Base-by-base conservation (phyloP, 805 yeast species). In the Spathaspora girioi region DNA sequence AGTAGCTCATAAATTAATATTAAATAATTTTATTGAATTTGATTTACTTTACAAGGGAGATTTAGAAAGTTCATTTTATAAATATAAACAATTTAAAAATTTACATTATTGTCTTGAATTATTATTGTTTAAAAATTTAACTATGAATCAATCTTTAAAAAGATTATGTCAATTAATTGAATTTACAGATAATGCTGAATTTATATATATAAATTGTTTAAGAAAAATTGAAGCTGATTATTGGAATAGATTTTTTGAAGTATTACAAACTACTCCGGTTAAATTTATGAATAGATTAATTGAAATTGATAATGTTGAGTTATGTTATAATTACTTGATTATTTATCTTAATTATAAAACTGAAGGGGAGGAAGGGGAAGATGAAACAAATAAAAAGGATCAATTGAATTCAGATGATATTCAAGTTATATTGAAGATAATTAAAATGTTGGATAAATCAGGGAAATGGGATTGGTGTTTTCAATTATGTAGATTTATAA, bases 171-270 rank as follows among this genome's bases (percentile, higher is more conserved):
- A 59, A 18, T 50, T 63, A 20, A 60, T 63, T 32, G 65, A 65
- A 46, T 50, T 48, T 15, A 50, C 54, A 17, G 49, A 49, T 8
- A 48, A 54, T 11, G 56, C 63, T 5, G 70, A 67, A 49, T 59
- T 60, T 4, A 72, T 81, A n/a, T 75, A 73, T 49, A 69, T 80
- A 45, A 80, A 77, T 53, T 81, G 86, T 57, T 78, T 84, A 32
- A 66, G 87, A 31, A 82, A 82, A 54, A 82, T 81, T 14, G 87
- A 82, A 58, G 72, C 77, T 46, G 73, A 70, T 41, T 78, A 78
- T 59, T 82, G 87, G 87, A 48, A 64, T 4, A 62, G 60, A n/a
- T 79, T 80, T 51, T 81, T 81, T 58, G 55, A 61, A 3, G 65
- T 71, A 20, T 60, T 77, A 20, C 60, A 68, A 2, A 68, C 71